Conservation (phyloP, 176 grass and related monocot species). For the Poa annua region DNA sequence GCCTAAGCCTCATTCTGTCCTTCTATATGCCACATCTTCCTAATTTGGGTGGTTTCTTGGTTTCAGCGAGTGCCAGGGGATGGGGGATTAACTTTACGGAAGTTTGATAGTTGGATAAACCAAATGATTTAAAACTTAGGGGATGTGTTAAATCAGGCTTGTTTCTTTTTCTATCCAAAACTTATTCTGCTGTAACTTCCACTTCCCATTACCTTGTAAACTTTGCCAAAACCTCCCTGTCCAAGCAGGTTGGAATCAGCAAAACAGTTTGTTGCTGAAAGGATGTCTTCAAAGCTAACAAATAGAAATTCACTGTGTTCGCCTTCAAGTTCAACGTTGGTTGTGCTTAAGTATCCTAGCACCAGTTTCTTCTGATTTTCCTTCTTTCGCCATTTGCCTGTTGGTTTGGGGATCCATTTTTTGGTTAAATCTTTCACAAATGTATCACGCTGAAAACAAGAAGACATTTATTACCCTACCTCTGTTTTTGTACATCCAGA, state of each 20-base stretch:
- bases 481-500: slow-evolving; percentile 7
- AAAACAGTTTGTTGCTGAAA: slow-evolving; percentile 42
- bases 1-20: background rate
- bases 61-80: background rate
- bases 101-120: background rate
- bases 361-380: background rate
- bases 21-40: background rate
- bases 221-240: slow-evolving; percentile 52
- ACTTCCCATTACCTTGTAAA: slow-evolving; percentile 40
- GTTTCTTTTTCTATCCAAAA: background rate
- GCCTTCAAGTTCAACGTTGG: background rate
- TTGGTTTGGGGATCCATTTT: background rate
- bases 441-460: background rate
- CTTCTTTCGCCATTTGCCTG: background rate
- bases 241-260: slow-evolving; percentile 45
- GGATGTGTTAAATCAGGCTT: background rate
- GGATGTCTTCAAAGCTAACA: slow-evolving; percentile 39
- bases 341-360: background rate
- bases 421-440: background rate
- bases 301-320: slow-evolving; percentile 22
- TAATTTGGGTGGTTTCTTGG: background rate
- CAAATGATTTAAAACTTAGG: background rate
- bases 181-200: background rate
- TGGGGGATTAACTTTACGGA: background rate
- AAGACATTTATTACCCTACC: background rate